A percentile compares a stretch with the other conserved stretches of the same genome.
Conservation (phyloP, 1,284 basidiomycete species). For the Lignosus rhinocerotis region DNA sequence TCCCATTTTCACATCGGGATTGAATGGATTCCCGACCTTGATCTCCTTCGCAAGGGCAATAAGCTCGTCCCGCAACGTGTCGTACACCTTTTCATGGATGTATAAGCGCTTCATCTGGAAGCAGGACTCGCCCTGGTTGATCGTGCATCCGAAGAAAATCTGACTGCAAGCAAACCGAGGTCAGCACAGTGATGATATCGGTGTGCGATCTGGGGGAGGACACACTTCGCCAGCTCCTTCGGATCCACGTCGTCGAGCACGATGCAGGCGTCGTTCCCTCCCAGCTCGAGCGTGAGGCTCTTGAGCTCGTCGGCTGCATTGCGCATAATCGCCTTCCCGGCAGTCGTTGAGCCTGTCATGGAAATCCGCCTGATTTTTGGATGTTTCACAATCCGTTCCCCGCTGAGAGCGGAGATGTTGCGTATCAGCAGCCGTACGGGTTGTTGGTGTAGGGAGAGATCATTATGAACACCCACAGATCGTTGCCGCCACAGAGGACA, state of each 20-base stretch:
- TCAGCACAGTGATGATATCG: no score
- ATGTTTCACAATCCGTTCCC: constrained; percentile 17
- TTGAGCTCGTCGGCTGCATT: constrained; percentile 14
- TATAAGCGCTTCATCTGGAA: constrained; percentile 19
- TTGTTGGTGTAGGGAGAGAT: no score
- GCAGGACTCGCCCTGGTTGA: constrained; percentile 19
- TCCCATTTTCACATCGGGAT: constrained; percentile 14
- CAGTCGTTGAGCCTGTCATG: constrained; percentile 16
- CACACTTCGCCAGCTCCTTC: constrained; percentile 16
- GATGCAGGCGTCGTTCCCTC: constrained; percentile 23
- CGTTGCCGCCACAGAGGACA: constrained; percentile 14
- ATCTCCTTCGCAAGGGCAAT: constrained; percentile 11
- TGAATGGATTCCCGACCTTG: constrained; percentile 13
- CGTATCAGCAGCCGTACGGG: not conserved
- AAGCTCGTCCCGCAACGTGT: constrained; percentile 16
- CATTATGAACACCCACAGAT: constrained; percentile 10
- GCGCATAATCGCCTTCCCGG: constrained; percentile 18
- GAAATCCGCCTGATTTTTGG: constrained; percentile 18
- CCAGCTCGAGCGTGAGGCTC: constrained; percentile 21
- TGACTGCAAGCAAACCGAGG: not conserved
- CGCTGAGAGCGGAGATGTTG: not conserved
- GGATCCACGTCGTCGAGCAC: constrained; percentile 18
- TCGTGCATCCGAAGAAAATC: constrained; percentile 5
- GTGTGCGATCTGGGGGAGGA: not conserved
- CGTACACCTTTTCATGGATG: constrained; percentile 17